phyloP scores from a whole-genome alignment of 345 rosid genomes.

The Populus alba region DNA sequence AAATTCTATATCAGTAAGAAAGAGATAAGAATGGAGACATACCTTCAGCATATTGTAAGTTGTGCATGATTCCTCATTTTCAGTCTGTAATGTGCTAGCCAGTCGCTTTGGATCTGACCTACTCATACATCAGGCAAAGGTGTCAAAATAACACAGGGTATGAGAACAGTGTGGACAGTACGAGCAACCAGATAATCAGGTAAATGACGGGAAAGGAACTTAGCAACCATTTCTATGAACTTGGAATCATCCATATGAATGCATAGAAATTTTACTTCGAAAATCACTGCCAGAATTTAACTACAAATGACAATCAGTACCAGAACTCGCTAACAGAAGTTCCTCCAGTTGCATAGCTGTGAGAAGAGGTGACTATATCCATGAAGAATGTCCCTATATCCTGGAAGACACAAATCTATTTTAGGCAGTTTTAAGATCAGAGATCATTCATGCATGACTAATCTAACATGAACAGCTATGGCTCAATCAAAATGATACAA shows the following conservation, averaged over 20 bases:
- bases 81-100: slow-evolving; percentile 51
- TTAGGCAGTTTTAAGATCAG: not conserved
- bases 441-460: not conserved
- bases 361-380: slow-evolving; percentile 80
- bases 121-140: slow-evolving; percentile 21
- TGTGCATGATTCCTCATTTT: slow-evolving; percentile 92
- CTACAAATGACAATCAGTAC: slow-evolving; percentile 37
- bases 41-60: slow-evolving; percentile 98
- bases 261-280: not conserved
- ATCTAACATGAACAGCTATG: not conserved
- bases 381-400: slow-evolving; percentile 69
- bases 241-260: not conserved
- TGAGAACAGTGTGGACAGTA: not conserved
- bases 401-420: slow-evolving; percentile 38
- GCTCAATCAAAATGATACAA: not conserved
- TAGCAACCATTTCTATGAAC: not conserved
- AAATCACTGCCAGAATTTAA: not conserved
- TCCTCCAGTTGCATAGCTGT: slow-evolving; percentile 92
- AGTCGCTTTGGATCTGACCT: slow-evolving; percentile 86
- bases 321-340: slow-evolving; percentile 80
- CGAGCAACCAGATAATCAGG: not conserved
- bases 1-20: not conserved
- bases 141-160: not conserved
- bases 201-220: not conserved
- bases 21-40: not conserved